phyloP scores from a whole-genome alignment of 257 asterid genomes.

The Solanum chiquidenum region DNA sequence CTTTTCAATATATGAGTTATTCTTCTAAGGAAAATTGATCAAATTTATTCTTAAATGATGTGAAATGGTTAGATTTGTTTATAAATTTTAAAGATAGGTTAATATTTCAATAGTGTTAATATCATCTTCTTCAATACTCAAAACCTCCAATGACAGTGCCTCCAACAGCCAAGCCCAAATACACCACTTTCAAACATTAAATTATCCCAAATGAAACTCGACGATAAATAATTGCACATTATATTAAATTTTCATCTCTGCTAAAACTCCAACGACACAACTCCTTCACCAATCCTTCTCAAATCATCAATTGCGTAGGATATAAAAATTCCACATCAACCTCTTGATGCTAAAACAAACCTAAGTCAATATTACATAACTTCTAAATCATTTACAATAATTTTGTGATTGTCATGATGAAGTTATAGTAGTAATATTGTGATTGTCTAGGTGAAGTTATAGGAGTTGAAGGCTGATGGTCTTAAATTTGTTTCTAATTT shows the following conservation, averaged over 20 bases:
- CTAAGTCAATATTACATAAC: too few species aligned
- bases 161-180: background rate
- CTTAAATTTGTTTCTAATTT: background rate
- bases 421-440: background rate
- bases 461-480: background rate
- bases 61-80: background rate
- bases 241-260: background rate
- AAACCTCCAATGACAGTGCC: background rate
- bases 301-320: too few species aligned
- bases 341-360: background rate
- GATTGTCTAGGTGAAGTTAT: background rate
- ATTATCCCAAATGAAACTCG: background rate
- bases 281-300: too few species aligned
- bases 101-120: background rate
- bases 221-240: background rate
- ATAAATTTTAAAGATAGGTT: background rate
- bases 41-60: background rate
- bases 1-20: background rate
- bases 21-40: background rate
- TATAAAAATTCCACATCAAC: too few species aligned
- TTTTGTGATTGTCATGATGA: background rate
- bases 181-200: background rate
- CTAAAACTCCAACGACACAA: too few species aligned
- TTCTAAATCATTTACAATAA: background rate
- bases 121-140: background rate